phyloP scores from a whole-genome alignment of 768 basidiomycete species.

The Collybia nuda region DNA sequence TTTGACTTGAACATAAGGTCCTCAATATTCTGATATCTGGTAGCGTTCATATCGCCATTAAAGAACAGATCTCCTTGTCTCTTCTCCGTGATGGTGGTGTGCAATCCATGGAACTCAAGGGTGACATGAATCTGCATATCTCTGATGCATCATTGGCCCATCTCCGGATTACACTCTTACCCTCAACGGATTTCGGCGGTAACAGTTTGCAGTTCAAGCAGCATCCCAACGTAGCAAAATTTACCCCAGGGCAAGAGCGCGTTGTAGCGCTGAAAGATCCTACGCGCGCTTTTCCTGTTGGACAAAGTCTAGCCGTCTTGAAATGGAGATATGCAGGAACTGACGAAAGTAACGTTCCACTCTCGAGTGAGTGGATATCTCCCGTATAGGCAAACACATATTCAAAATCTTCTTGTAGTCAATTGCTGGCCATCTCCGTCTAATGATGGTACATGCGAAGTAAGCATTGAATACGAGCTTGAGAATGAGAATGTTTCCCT shows the following conservation, averaged over 20 bases:
- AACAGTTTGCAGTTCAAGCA: conserved; percentile 91
- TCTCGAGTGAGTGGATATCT: conserved; percentile 70
- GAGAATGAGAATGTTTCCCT: conserved; percentile 80
- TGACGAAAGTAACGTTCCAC: conserved; percentile 88
- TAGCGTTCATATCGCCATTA: conserved; percentile 85
- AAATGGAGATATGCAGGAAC: conserved; percentile 91
- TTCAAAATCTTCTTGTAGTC: conserved; percentile 45
- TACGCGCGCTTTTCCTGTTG: conserved; percentile 81
- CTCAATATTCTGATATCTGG: background rate
- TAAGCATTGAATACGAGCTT: conserved; percentile 97
- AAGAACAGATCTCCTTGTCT: conserved; percentile 78
- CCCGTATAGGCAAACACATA: conserved; percentile 2
- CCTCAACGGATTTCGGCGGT: conserved; percentile 57
- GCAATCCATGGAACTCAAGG: conserved; percentile 87
- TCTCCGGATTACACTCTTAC: conserved; percentile 64
- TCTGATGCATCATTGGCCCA: conserved; percentile 72
- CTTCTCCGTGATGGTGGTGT: conserved; percentile 91
- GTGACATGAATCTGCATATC: conserved; percentile 91
- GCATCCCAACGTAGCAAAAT: conserved; percentile 92
- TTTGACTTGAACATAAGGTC: background rate
- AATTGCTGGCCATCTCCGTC: conserved; percentile 97
- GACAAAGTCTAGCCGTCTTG: conserved; percentile 82
- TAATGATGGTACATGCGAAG: conserved; percentile 89
- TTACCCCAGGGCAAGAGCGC: conserved; percentile 60
- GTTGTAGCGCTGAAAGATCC: conserved; percentile 84